Conservation (phyloP, 2,329 filamentous ascomycete species). For the Penicillium decumbens region DNA sequence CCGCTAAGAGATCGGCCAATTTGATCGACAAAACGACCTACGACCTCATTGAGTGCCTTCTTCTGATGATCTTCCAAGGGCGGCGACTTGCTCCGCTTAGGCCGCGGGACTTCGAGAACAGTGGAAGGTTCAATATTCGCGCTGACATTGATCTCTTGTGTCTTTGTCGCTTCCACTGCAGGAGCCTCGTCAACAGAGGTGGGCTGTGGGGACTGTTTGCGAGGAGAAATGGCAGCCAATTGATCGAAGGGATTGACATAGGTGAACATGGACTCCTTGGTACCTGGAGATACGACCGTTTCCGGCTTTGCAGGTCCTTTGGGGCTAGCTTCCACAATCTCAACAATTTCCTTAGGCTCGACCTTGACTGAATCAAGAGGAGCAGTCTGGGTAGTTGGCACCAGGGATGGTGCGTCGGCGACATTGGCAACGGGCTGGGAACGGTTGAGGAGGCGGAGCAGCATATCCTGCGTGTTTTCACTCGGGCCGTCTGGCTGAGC, state of each 20-base stretch:
- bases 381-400: constrained; percentile 32
- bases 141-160: constrained; percentile 22
- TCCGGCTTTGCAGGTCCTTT: constrained; percentile 29
- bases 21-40: constrained; percentile 60
- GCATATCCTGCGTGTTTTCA: constrained; percentile 73
- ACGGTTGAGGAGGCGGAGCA: constrained; percentile 79
- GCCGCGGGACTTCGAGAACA: constrained; percentile 10
- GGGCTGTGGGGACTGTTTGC: constrained; percentile 52
- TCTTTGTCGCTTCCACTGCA: constrained; percentile 28
- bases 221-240: constrained; percentile 61
- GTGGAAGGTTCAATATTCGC: constrained; percentile 17
- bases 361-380: constrained; percentile 21
- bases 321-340: constrained; percentile 15
- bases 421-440: constrained; percentile 47
- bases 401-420: constrained; percentile 37
- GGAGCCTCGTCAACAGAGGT: constrained; percentile 42
- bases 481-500: constrained; percentile 23
- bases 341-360: constrained; percentile 11
- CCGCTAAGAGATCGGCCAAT: constrained; percentile 53
- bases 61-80: constrained; percentile 38
- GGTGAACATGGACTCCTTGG: constrained; percentile 54
- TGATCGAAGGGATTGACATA: constrained; percentile 71
- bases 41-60: constrained; percentile 67
- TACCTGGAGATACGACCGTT: constrained; percentile 35
- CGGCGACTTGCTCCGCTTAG: constrained; percentile 23